Conservation (phyloP, 2,329 filamentous ascomycete genomes). For the Cladophialophora immunda region DNA sequence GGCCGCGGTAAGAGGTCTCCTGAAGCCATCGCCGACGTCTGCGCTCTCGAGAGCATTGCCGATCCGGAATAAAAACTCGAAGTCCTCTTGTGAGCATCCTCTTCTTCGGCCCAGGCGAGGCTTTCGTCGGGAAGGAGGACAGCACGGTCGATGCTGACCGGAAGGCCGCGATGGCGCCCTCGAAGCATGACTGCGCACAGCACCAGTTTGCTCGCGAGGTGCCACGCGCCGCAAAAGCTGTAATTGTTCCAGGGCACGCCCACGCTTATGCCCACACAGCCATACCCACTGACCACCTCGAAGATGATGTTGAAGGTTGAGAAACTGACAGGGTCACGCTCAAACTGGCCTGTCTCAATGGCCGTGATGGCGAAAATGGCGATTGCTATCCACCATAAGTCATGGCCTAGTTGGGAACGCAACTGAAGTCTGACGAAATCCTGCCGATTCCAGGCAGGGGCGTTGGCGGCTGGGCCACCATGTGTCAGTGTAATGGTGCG, state of each 20-base stretch:
- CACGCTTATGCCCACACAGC: conserved; percentile 56
- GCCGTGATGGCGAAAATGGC: conserved; percentile 68
- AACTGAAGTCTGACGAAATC: conserved; percentile 66
- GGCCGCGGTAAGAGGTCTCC: background rate
- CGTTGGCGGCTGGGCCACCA: conserved; percentile 4
- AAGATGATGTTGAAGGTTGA: conserved; percentile 67
- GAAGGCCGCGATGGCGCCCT: conserved; percentile 64
- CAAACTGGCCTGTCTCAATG: conserved; percentile 66
- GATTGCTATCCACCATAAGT: conserved; percentile 72
- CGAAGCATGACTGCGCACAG: conserved; percentile 65
- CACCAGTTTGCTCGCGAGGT: conserved; percentile 61
- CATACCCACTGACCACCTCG: conserved; percentile 53
- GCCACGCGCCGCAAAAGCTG: conserved; percentile 59
- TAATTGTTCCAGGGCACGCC: conserved; percentile 56
- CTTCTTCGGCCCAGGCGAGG: conserved; percentile 53
- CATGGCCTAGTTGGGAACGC: conserved; percentile 71
- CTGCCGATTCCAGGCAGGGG: conserved; percentile 47
- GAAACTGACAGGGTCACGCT: conserved; percentile 60
- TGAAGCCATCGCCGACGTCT: conserved; percentile 9
- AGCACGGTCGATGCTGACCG: conserved; percentile 62
- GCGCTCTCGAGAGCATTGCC: background rate
- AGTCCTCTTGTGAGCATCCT: conserved; percentile 46
- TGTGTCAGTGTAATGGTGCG: conserved; percentile 30
- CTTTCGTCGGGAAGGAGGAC: conserved; percentile 52
- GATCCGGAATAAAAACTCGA: conserved; percentile 12